Base-by-base conservation (phyloP, 2,329 filamentous ascomycete genomes). In the Thelonectria olida region DNA sequence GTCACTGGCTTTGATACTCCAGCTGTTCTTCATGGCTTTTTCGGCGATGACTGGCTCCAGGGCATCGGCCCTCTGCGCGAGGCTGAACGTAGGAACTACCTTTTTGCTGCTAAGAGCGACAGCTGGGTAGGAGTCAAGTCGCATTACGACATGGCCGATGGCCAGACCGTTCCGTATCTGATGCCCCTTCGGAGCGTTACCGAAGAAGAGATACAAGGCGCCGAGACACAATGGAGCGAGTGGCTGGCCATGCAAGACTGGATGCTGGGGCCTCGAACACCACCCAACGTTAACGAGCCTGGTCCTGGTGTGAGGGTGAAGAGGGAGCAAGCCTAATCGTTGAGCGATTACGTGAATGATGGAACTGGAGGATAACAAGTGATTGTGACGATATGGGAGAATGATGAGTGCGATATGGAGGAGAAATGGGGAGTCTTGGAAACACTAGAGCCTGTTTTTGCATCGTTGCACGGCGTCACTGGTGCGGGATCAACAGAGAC, bases 191-290 rank as follows among this genome's bases (percentile, higher is more conserved):
- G 91, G 70, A 87, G 89, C 55, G 88, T 91, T 1, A 86, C 88
- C 7, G 88, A 95, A 72, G 86, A 88, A 20, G 96, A 98, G 79
- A 92, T 98, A 63, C 86, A 92, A 64, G 86, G 82, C 13, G 94
- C 94, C 0, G 95, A 98, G 79, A 85, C 86, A 63, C 89, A 85
- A 61, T 99, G 96, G 96, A 96, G 93, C 74, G 90, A 95, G 72
- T 98, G 95, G 95, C 81, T 97, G 28, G 92, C 92, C 12, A 96
- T 97, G 92, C 93, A 97, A 77, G 95, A 97, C 76, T 98, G 95
- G 95, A 97, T 97, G 93, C 82, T 97, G n/a, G 94, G 94, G 2
- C 91, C 92, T 1, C 82, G 92, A 63, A 90, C 90, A 28, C 91
- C 90, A 28, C 56, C 58, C 3, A 66, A 72, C n/a, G 70, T 71